These are phyloP conservation scores for Asterophora parasitica DNA, from an alignment of 768 basidiomycete genomes.

Conservation along the genomic window DNA sequence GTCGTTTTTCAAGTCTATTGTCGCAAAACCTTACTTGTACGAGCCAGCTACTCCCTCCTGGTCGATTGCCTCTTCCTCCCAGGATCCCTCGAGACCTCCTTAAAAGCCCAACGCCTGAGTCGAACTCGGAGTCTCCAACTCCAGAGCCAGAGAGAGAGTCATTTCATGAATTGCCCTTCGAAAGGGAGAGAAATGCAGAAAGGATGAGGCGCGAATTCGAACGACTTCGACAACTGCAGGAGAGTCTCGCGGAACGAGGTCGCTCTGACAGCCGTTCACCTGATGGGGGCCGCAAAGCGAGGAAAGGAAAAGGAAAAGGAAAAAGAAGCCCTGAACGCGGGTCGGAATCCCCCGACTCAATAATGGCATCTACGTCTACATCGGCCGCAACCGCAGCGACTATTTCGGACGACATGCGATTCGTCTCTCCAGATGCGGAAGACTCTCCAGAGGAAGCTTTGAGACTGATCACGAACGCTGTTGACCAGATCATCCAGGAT, in stretches of 20 bases:
- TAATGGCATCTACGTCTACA: background rate
- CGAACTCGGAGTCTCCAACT: slow-evolving; percentile 10
- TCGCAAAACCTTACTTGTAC: slow-evolving; percentile 2
- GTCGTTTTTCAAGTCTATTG: background rate
- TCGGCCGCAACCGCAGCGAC: background rate
- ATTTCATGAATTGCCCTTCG: background rate
- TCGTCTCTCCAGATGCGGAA: slow-evolving; percentile 27
- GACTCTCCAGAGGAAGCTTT: slow-evolving; percentile 36
- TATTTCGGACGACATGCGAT: slow-evolving; percentile 3
- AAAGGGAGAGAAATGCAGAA: slow-evolving; percentile 3
- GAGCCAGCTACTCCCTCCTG: slow-evolving; percentile 31
- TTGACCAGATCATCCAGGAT: slow-evolving; percentile 38
- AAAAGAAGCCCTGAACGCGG: slow-evolving; percentile 1
- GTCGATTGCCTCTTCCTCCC: slow-evolving; percentile 27
- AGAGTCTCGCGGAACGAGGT: background rate
- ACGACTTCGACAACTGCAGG: slow-evolving; percentile 1
- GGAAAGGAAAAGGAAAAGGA: background rate
- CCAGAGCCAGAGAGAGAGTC: slow-evolving; percentile 11
- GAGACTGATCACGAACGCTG: slow-evolving; percentile 36
- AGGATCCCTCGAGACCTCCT: slow-evolving; percentile 25
- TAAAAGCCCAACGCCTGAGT: slow-evolving; percentile 15
- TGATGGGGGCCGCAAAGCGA: background rate
- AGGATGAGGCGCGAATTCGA: slow-evolving; percentile 2
- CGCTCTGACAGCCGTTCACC: slow-evolving; percentile 1
- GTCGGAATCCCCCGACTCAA: slow-evolving; percentile 2